Evolutionary conservation across 768 basidiomycete genomes (phyloP).

Genomic region (Kwoniella bestiolae): DNA sequence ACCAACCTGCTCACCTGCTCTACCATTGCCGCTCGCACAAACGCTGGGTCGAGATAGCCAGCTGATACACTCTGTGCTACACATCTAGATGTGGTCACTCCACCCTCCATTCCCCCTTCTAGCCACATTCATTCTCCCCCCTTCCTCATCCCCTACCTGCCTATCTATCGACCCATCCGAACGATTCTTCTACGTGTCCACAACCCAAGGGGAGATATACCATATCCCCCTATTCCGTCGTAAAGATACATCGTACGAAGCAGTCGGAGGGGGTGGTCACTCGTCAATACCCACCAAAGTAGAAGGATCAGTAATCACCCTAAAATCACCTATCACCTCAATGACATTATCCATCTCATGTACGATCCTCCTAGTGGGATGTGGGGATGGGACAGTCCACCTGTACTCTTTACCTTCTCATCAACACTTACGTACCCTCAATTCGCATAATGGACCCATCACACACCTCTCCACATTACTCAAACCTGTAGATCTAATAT

Average conservation of each 20-base stretch:
- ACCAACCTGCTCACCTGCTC: no score
- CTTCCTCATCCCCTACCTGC: slow-evolving; percentile 65
- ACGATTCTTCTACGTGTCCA: slow-evolving; percentile 84
- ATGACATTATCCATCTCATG: slow-evolving; percentile 78
- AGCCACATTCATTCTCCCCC: slow-evolving; percentile 84
- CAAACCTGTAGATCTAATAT: slow-evolving; percentile 80
- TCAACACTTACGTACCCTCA: slow-evolving; percentile 80
- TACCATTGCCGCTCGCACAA: no score
- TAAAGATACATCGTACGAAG: slow-evolving; percentile 30
- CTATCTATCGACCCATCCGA: slow-evolving; percentile 83
- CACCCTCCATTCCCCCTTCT: slow-evolving; percentile 70
- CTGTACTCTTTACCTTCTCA: slow-evolving; percentile 88
- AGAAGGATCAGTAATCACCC: slow-evolving; percentile 61
- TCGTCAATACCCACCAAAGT: slow-evolving; percentile 43
- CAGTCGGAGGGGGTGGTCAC: slow-evolving; percentile 47
- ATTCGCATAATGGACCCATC: slow-evolving; percentile 63
- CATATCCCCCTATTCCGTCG: slow-evolving; percentile 75
- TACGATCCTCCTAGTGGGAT: slow-evolving; percentile 80
- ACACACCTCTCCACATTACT: slow-evolving; percentile 77
- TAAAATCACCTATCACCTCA: slow-evolving; percentile 76
- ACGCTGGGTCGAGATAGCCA: no score
- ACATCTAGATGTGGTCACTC: slow-evolving; percentile 54
- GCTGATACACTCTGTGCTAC: not conserved
- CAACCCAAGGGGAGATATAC: slow-evolving; percentile 73
- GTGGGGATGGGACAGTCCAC: slow-evolving; percentile 71